Percentiles rank a stretch among this genome's conserved stretches.
Evolutionary conservation across 2,329 filamentous ascomycete genomes (phyloP).

Genomic region (Calonectria montana): DNA sequence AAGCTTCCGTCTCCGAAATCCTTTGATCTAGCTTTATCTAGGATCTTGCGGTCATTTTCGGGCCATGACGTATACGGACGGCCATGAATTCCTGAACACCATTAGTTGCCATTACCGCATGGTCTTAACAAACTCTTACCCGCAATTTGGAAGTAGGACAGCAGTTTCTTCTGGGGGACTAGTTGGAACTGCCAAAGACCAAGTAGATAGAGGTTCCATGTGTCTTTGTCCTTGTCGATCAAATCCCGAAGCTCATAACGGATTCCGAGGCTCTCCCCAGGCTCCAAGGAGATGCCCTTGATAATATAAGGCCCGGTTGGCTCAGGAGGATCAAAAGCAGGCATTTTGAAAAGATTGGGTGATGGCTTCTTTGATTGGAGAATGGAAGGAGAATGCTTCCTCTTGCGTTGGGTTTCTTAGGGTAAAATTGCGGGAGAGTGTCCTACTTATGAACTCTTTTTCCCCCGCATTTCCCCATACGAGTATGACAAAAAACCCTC

Average conservation of each 20-base stretch:
- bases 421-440: neutral
- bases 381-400: neutral
- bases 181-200: slow-evolving; percentile 1
- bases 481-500: neutral
- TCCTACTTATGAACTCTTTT: neutral
- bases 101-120: neutral
- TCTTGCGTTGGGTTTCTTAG: neutral
- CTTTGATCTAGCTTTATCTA: neutral
- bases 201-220: neutral
- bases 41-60: neutral
- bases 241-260: slow-evolving; percentile 1
- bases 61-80: neutral
- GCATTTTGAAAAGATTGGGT: neutral
- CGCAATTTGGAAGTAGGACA: neutral
- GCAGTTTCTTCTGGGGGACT: neutral
- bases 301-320: neutral
- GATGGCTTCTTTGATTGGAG: neutral
- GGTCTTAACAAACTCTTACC: neutral
- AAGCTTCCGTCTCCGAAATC: neutral
- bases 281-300: neutral
- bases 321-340: neutral
- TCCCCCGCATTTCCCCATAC: neutral
- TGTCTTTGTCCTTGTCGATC: neutral
- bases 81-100: neutral
- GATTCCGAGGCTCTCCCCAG: neutral